Percentiles rank a stretch among this genome's conserved stretches.
Evolutionary conservation across 495 filamentous ascomycete genomes (phyloP).

Genomic region (Talaromyces proteolyticus): DNA sequence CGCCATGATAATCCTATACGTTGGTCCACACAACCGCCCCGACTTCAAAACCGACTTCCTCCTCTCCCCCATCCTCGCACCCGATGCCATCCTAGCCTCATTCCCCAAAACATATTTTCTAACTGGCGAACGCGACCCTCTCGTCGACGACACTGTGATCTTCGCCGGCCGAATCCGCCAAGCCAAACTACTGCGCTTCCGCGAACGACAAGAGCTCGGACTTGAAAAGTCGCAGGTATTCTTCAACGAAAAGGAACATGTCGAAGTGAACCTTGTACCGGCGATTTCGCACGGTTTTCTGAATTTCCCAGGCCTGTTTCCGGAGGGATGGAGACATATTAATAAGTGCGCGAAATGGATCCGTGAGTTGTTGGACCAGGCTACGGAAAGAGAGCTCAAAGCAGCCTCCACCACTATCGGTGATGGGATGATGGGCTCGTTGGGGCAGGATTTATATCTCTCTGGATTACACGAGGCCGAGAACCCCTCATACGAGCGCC

Average conservation of each 20-base stretch:
- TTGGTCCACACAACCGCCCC: conserved; percentile 86
- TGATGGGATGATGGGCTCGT: not conserved
- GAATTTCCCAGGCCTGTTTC: conserved; percentile 81
- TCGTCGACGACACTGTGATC: conserved; percentile 95
- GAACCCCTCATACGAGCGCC: conserved; percentile 22
- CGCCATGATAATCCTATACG: conserved; percentile 97
- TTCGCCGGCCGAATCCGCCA: conserved; percentile 83
- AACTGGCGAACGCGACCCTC: conserved; percentile 89
- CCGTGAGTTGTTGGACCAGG: conserved; percentile 55
- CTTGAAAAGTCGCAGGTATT: conserved; percentile 41
- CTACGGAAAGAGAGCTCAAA: conserved; percentile 40
- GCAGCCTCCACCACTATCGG: conserved; percentile 16
- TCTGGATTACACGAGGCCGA: conserved; percentile 8
- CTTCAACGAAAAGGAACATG: conserved; percentile 71
- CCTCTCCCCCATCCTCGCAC: conserved; percentile 82
- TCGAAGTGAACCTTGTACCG: conserved; percentile 79
- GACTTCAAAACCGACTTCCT: conserved; percentile 90
- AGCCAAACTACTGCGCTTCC: conserved; percentile 67
- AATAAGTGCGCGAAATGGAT: conserved; percentile 73
- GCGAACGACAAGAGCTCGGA: conserved; percentile 56
- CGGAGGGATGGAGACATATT: conserved; percentile 80
- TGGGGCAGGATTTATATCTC: not conserved
- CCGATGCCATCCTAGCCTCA: conserved; percentile 68
- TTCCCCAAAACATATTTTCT: conserved; percentile 93
- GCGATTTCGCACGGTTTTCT: conserved; percentile 89